Evolutionary conservation across 805 yeast genomes (phyloP), one percentile per base, ranked within the genome.

Genomic region (Candida parachauliodes): DNA sequence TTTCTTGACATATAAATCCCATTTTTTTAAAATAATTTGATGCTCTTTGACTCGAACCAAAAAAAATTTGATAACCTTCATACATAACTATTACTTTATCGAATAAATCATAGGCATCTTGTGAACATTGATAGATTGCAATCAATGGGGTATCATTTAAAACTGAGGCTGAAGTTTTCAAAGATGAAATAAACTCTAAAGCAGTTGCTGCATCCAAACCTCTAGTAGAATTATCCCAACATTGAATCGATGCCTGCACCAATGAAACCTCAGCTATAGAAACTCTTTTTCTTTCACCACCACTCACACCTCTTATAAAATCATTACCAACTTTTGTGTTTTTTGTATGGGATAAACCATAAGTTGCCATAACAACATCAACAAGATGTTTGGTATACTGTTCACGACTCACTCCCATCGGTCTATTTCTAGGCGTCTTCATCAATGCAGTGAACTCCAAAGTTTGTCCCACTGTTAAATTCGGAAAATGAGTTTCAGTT

Each of bases 191-290:
- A 45, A 76, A 80, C 57, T 80, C 86, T 42, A 80, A 66, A n/a
- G 86, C 85, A 16, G 85, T 79, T 11, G 85, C 78, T 8, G 85
- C 75, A 60, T 79, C 86, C 47, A 79, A 65, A 56, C 86, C 86
- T 58, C 85, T 70, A 11, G 86, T 80, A 20, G 84, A 81, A 48
- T 79, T 80, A 60, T 79, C 86, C 76, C 80, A 79, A 45, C 83
- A 77, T 46, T 68, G 77, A 19, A 78, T 63, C 4, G 76, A 62
- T 9, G 75, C 79, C 40, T 74, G 67, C 51, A 73, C 64, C 24
- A 74, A 69, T 49, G 75, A 68, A 3, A 76, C 83, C 57, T 80
- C 86, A 3, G 81, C 85, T 47, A 80, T 72, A 3, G 84, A 77
- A 20, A 79, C 84, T 62, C 86, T 75, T 60, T 80, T 80, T 48